Base-by-base conservation (phyloP, 495 filamentous ascomycete genomes). In the Sordaria brevicollis region DNA sequence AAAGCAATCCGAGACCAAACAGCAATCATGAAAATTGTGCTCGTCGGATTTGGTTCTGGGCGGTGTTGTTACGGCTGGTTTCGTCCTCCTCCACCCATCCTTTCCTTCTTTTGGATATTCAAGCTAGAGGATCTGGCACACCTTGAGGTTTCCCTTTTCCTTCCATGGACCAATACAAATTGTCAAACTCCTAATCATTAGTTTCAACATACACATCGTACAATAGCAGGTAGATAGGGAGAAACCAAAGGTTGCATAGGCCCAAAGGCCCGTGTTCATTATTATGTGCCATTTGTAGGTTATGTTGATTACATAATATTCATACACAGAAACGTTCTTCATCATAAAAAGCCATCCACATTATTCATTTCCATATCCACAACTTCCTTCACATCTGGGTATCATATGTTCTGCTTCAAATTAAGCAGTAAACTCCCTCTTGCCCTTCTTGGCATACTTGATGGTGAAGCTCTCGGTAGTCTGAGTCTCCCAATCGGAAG, bases 401-500 rank as follows among this genome's bases (percentile, higher is more conserved):
- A 57, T 57, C 49, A 31, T 57, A 15, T 8, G n/a, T 8, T 3
- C 49, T 29, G 13, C 49, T 6, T 57, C 49, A 17, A 17, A 57
- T 57, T 15, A 57, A 17, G 49, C 49, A 57, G 13, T 57, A 57
- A 57, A 57, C 13, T 13, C 49, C 25, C 49, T 17, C 49, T 57
- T 57, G 25, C 5, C 31, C 25, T 57, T 57, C 2, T 10, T 6
- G 17, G 5, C 66, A 19, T 77, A 80, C n/a, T 70, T 43, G 21
- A 81, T 68, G 7, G 67, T 73, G 65, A 81, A 81, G 3, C 69
- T 15, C 9, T 71, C 70, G 5, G 80, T 73, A 57, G 77, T 75
- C 21, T 69, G 68, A 1, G 71, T 72, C 54, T 82, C 79, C 49
- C 68, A 31, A 66, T 65, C 67, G 73, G 67, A 4, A 65, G 57